Conservation (phyloP, 176 grass and related monocot genomes). For the Aegilops longissima region DNA sequence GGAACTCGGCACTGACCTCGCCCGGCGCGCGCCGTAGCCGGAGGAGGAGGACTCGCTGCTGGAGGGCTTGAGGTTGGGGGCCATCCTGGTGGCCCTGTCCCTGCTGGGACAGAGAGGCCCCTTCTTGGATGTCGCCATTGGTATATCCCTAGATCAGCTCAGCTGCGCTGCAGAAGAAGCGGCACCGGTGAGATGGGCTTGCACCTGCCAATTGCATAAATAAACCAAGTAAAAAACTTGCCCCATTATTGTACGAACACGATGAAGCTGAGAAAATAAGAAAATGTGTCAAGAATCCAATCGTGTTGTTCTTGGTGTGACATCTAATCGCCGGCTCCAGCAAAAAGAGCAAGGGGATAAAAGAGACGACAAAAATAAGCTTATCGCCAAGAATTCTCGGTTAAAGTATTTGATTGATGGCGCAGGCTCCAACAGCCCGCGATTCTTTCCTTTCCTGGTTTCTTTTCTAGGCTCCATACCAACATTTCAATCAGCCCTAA, state of each 20-base stretch:
- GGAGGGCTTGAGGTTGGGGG: slow-evolving; percentile 36
- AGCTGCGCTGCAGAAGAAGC: slow-evolving; percentile 31
- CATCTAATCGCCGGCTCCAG: slow-evolving; percentile 43
- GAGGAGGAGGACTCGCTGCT: slow-evolving; percentile 36
- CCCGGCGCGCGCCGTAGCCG: slow-evolving; percentile 13
- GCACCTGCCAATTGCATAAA: neutral
- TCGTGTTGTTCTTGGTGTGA: slow-evolving; percentile 8
- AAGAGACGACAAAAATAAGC: neutral
- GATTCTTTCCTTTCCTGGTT: slow-evolving; percentile 1
- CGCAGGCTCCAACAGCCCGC: slow-evolving; percentile 26
- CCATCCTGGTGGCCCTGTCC: slow-evolving; percentile 29
- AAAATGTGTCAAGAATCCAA: neutral
- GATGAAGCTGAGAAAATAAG: neutral
- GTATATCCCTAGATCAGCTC: slow-evolving; percentile 15
- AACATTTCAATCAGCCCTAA: slow-evolving; percentile 9
- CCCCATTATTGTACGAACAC: neutral
- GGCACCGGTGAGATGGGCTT: slow-evolving; percentile 1
- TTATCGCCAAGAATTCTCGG: slow-evolving; percentile 23
- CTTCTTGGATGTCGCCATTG: slow-evolving; percentile 55
- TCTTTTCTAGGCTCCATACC: slow-evolving; percentile 9
- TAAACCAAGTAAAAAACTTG: slow-evolving; percentile 10
- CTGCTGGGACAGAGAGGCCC: slow-evolving; percentile 25
- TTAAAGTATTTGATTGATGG: slow-evolving; percentile 30
- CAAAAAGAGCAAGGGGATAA: slow-evolving; percentile 22
- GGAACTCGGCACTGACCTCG: slow-evolving; percentile 38